phyloP scores from a whole-genome alignment of 495 filamentous ascomycete genomes.

The Penicillium argentinense region DNA sequence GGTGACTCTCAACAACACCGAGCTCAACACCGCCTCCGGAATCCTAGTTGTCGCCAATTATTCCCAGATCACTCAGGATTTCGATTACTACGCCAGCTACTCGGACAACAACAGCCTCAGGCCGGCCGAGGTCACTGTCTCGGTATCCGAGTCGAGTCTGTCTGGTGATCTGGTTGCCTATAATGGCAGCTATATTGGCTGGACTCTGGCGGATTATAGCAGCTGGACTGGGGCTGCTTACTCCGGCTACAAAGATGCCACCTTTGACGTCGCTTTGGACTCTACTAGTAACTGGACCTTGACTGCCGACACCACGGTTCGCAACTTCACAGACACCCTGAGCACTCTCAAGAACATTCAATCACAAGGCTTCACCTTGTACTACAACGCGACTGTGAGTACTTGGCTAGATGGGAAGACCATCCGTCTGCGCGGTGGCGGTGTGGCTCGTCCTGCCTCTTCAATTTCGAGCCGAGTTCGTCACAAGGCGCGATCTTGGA shows the following conservation, averaged over 20 bases:
- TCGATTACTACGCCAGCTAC: constrained; percentile 17
- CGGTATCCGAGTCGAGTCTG: constrained; percentile 8
- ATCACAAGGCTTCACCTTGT: constrained; percentile 6
- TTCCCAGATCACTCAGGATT: constrained; percentile 18
- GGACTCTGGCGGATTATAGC: constrained; percentile 8
- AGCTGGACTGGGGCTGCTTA: constrained; percentile 16
- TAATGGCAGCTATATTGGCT: constrained; percentile 12
- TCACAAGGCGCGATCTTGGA: background rate
- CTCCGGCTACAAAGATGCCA: constrained; percentile 8
- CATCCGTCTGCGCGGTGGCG: constrained; percentile 8
- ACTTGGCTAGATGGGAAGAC: constrained; percentile 16
- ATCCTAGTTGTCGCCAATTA: constrained; percentile 16
- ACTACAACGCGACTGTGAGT: constrained; percentile 13
- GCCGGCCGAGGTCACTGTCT: constrained; percentile 9
- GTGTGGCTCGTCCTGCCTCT: constrained; percentile 19
- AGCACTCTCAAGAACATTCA: constrained; percentile 9
- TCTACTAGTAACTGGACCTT: constrained; percentile 18
- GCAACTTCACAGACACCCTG: constrained; percentile 15
- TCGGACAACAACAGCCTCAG: constrained; percentile 8
- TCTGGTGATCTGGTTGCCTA: constrained; percentile 16
- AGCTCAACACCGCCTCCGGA: constrained; percentile 9
- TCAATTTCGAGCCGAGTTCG: background rate
- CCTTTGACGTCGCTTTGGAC: constrained; percentile 16
- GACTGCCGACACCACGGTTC: constrained; percentile 10
- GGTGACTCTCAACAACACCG: constrained; percentile 1